These are phyloP conservation scores for Petunia axillaris DNA, from an alignment of 257 asterid genomes.

Conservation along the genomic window DNA sequence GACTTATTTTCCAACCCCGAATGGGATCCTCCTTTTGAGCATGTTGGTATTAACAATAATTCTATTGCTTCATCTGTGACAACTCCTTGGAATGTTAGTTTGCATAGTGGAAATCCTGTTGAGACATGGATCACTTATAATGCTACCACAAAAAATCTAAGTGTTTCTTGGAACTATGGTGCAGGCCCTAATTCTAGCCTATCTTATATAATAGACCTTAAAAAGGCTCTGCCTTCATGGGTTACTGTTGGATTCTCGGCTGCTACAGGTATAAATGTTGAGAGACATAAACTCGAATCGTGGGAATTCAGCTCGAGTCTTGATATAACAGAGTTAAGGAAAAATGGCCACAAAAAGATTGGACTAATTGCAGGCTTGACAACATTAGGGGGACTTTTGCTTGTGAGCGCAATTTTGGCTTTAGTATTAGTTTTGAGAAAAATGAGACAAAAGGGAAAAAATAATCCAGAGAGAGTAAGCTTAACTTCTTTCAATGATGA, in stretches of 20 bases:
- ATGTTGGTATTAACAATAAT: conserved; percentile 44
- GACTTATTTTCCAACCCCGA: conserved; percentile 34
- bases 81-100: conserved; percentile 39
- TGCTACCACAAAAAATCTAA: conserved; percentile 35
- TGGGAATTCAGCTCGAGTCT: conserved; percentile 46
- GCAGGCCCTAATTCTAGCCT: conserved; percentile 32
- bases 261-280: conserved; percentile 36
- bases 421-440: conserved; percentile 23
- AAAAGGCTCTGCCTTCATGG: conserved; percentile 39
- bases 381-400: conserved; percentile 7
- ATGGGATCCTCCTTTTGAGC: conserved; percentile 48
- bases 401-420: conserved; percentile 28
- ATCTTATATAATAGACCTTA: conserved; percentile 35
- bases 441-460: conserved; percentile 11
- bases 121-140: conserved; percentile 43
- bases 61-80: conserved; percentile 34
- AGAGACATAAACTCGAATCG: conserved; percentile 31
- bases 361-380: conserved; percentile 34
- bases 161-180: conserved; percentile 43
- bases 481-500: conserved; percentile 41
- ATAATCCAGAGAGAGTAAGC: conserved; percentile 25
- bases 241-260: conserved; percentile 42
- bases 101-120: conserved; percentile 33
- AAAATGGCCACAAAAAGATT: neutral
- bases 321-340: neutral